phyloP scores from a whole-genome alignment of 1,139 yeast genomes.

The Cylindricascospora bacillispora region DNA sequence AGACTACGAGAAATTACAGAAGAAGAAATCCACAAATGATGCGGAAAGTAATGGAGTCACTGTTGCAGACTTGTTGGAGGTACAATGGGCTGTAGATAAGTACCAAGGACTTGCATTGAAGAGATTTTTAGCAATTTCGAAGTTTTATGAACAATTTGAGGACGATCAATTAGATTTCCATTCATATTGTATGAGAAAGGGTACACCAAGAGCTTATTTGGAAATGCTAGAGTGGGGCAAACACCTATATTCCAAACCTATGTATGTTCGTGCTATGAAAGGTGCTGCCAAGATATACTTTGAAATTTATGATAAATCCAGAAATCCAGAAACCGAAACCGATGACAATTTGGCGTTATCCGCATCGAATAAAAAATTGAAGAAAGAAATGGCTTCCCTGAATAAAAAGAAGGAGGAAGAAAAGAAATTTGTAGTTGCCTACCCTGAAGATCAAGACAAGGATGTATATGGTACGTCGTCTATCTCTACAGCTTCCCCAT shows the following conservation, averaged over 20 bases:
- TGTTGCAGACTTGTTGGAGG: conserved; percentile 14
- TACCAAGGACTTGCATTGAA: conserved; percentile 67
- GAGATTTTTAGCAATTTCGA: conserved; percentile 55
- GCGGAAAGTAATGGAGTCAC: conserved; percentile 5
- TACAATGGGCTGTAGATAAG: conserved; percentile 15
- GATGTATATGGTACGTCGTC: conserved; percentile 35
- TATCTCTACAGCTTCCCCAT: conserved; percentile 28
- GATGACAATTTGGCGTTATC: conserved; percentile 8
- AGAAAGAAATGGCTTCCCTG: conserved; percentile 29
- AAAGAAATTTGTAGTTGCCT: conserved; percentile 27
- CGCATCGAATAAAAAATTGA: conserved; percentile 25
- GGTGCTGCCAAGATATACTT: conserved; percentile 55
- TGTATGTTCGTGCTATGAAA: conserved; percentile 53
- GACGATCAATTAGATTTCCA: conserved; percentile 93
- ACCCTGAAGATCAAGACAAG: conserved; percentile 27
- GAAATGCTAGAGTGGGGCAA: conserved; percentile 78
- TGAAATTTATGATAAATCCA: conserved; percentile 29
- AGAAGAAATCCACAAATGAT: conserved; percentile 20
- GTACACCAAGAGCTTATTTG: conserved; percentile 76
- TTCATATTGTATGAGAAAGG: conserved; percentile 79
- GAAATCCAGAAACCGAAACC: conserved; percentile 22
- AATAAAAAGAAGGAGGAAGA: conserved; percentile 30
- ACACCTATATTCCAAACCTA: conserved; percentile 51
- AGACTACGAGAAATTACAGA: conserved; percentile 22
- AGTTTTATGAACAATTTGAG: conserved; percentile 56